A percentile compares a stretch with the other conserved stretches of the same genome.
Evolutionary conservation across 148 eudicot genomes (phyloP).

Genomic region (Bassia scoparia): DNA sequence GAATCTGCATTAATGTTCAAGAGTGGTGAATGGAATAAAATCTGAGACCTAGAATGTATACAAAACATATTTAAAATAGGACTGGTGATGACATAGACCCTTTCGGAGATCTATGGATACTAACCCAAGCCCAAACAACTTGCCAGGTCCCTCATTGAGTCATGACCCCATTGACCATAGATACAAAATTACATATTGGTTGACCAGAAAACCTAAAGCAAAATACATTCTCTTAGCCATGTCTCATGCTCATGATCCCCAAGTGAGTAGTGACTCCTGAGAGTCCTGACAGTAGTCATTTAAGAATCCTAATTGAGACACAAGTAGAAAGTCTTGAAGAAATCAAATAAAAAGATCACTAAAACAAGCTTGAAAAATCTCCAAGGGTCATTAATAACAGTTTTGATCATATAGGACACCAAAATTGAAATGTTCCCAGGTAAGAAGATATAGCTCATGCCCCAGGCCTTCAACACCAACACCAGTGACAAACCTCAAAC

Average conservation of each 20-base stretch:
- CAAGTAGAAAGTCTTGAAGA: not conserved
- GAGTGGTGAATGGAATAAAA: not conserved
- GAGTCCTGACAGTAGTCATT: not conserved
- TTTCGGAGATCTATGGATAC: not conserved
- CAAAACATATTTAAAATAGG: not conserved
- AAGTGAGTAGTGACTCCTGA: not conserved
- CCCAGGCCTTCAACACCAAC: not conserved
- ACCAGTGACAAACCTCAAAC: not conserved
- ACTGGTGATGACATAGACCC: not conserved
- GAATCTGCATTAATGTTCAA: not conserved
- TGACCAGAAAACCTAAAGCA: not conserved
- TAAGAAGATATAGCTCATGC: not conserved
- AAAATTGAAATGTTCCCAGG: not conserved
- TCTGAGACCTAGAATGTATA: not conserved
- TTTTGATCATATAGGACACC: not conserved
- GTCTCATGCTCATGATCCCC: not conserved
- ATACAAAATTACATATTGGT: not conserved
- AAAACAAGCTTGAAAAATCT: not conserved
- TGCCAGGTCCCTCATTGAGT: not conserved
- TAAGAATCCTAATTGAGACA: not conserved
- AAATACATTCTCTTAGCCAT: not conserved
- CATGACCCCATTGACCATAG: too few relatives aligned
- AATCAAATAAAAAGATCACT: not conserved
- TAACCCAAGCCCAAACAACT: not conserved
- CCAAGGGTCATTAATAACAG: not conserved